Base-by-base conservation (phyloP, 352 stramenopile species). In the Thraustochytrium sp. region DNA sequence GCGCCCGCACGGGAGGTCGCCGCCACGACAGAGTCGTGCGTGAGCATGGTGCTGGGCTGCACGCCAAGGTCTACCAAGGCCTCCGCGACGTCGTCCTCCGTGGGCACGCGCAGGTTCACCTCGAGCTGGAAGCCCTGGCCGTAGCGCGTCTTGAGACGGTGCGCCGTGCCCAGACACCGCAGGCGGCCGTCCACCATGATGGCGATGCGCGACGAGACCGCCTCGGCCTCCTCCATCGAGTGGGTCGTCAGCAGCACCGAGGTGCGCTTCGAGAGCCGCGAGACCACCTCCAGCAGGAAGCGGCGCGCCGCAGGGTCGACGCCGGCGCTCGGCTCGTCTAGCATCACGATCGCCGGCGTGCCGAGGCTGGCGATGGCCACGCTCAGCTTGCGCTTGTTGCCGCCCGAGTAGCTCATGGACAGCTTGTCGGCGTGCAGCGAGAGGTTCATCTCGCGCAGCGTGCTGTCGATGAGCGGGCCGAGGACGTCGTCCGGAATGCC, bases 281-380 rank as follows among this genome's bases (percentile, higher is more conserved):
- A 90, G 36, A 84, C 34, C 11, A 72, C 21, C 21, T 56, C 76
- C 4, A 74, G 73, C 16, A 84, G 29, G 1, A 38, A 46, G 3
- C 75, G 59, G 16, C 85, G 46, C 31, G 82, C 63, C 9, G 78
- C 85, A 18, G 89, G 87, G 85, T 92, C 89, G 2, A 92, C 87
- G 31, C 93, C 93, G 36, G 93, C 93, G 0, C 91, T 96, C 46
- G 92, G 92, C 76, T 97, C 93, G 61, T 84, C 75, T 9, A 99
- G 86, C 64, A 98, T 95, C 0, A 98, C 68, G 44, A 98, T 89
- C 31, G 92, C 88, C 3, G 97, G 97, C 34, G 92, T 88, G 4
- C 96, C 96, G 64, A 99, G 92, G 86, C 98, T 97, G 9, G 97
- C 96, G 83, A 96, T 96, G 16, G 96, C 97, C 13, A 99, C 91